Conservation (phyloP, 2,329 filamentous ascomycete species). For the Penicillium paneum region DNA sequence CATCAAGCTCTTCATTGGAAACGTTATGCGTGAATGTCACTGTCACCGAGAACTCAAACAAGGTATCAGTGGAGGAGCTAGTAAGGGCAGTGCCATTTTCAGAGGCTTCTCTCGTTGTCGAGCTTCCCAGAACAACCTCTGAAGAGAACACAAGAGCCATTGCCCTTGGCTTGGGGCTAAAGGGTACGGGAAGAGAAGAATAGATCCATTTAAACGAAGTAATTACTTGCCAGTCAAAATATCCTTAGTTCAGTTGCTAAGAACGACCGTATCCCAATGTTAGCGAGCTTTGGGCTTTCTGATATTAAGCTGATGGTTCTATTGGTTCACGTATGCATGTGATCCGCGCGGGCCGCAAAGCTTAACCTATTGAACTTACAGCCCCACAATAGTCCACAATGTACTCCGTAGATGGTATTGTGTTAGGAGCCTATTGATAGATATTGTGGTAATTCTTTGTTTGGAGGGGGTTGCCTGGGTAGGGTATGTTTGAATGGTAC, state of each 20-base stretch:
- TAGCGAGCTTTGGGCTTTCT: not conserved
- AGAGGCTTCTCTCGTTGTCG: not conserved
- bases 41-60: not conserved
- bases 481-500: not conserved
- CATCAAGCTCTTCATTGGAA: too few species aligned
- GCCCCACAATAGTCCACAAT: not conserved
- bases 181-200: not conserved
- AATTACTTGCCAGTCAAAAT: not conserved
- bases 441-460: not conserved
- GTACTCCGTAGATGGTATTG: not conserved
- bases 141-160: not conserved
- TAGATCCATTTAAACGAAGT: not conserved
- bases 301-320: not conserved
- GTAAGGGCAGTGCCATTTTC: not conserved
- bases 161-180: not conserved
- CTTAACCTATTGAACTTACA: conserved; percentile 1
- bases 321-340: not conserved
- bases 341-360: conserved; percentile 8
- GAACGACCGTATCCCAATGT: too few species aligned
- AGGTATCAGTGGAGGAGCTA: not conserved
- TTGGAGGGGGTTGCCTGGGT: not conserved
- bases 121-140: accelerated
- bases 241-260: not conserved
- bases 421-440: not conserved
- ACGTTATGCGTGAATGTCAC: too few species aligned